These are phyloP conservation scores for Trichoderma oligosporum DNA, from an alignment of 2,329 filamentous ascomycete genomes.

Conservation along the genomic window DNA sequence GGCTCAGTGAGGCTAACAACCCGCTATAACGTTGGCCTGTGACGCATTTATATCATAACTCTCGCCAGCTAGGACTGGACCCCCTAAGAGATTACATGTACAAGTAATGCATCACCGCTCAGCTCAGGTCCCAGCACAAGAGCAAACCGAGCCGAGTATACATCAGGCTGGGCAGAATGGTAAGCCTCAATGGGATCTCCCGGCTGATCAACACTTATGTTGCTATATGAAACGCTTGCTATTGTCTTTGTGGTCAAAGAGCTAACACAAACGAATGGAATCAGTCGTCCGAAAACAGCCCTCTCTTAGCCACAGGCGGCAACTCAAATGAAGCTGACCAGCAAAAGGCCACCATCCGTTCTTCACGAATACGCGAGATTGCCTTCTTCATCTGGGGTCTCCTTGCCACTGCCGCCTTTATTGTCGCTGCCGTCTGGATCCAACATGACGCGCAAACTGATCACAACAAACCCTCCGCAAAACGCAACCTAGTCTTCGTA, in stretches of 20 bases:
- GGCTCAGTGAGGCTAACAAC: conserved; percentile 6
- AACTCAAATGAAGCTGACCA: conserved; percentile 29
- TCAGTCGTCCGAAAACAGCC: conserved; percentile 41
- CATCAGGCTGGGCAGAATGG: conserved; percentile 15
- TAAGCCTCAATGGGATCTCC: not conserved
- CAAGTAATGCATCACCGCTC: conserved; percentile 2
- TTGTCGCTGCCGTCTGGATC: conserved; percentile 73
- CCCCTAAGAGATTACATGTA: too few relatives aligned
- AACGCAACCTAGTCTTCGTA: conserved; percentile 97
- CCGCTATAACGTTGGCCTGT: conserved; percentile 12
- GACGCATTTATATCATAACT: not conserved
- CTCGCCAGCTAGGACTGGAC: too few relatives aligned
- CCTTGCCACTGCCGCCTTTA: conserved; percentile 71
- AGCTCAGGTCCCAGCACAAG: not conserved
- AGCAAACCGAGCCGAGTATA: not conserved
- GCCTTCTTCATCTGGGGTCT: conserved; percentile 79
- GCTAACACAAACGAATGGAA: conserved; percentile 18
- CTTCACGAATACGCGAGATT: conserved; percentile 60
- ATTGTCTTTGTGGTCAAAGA: not conserved
- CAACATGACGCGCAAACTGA: conserved; percentile 63
- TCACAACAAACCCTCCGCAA: conserved; percentile 44
- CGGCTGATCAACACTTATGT: too few relatives aligned
- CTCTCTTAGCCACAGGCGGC: conserved; percentile 39
- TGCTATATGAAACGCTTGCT: too few relatives aligned
- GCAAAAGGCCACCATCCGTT: conserved; percentile 27